phyloP scores from a whole-genome alignment of 106 monocot genomes.

The Dendrobium nobile region DNA sequence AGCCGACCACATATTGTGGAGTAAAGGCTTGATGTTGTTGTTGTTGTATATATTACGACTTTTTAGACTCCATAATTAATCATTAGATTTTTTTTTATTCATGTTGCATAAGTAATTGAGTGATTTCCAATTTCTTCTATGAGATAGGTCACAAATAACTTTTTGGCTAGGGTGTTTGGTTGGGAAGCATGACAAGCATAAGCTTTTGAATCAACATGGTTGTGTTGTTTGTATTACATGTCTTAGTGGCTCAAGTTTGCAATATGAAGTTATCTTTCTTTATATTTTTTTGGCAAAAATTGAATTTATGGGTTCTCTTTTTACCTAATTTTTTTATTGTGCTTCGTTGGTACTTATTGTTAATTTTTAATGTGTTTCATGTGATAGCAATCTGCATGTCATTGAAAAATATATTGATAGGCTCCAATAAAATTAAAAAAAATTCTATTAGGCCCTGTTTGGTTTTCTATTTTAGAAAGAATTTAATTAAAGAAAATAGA shows the following conservation, averaged over 20 bases:
- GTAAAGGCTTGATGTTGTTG: too few species aligned
- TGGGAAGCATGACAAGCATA: conserved; percentile 45
- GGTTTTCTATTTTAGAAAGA: too few species aligned
- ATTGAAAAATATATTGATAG: too few species aligned
- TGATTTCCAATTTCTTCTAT: conserved; percentile 9
- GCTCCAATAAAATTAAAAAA: too few species aligned
- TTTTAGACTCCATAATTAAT: background rate
- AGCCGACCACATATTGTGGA: too few species aligned
- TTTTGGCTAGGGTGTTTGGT: conserved; percentile 61
- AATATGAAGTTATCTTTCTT: background rate
- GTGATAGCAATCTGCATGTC: too few species aligned
- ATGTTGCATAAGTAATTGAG: background rate
- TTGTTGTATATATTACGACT: background rate
- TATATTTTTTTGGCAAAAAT: background rate
- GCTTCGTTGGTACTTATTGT: background rate
- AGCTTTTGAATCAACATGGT: conserved; percentile 49
- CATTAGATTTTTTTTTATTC: too few species aligned
- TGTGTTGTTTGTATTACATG: conserved; percentile 78
- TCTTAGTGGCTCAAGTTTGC: conserved; percentile 55
- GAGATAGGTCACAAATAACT: conserved; percentile 36
- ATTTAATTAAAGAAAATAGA: too few species aligned
- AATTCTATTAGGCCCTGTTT: too few species aligned
- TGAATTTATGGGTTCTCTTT: background rate
- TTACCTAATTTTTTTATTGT: background rate
- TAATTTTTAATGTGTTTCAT: background rate